Evolutionary conservation across 208 protist genomes (phyloP).

Genomic region (Novymonas esmeraldas): DNA sequence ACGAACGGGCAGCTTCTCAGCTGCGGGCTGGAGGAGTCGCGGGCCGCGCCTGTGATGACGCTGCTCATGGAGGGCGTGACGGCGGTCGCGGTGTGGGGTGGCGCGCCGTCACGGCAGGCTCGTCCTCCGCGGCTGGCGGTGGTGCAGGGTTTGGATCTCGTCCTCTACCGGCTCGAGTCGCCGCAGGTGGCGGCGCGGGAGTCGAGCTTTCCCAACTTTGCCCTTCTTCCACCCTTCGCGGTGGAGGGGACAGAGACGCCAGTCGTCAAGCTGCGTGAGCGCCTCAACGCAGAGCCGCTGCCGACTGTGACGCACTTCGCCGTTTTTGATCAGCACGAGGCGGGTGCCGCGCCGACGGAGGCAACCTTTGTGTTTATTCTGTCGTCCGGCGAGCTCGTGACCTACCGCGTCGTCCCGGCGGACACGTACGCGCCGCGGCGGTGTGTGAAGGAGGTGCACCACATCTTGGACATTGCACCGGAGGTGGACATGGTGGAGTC

Average conservation of each 20-base stretch:
- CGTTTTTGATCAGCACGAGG: conserved; percentile 47
- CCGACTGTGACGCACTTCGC: conserved; percentile 60
- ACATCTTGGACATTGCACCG: conserved; percentile 75
- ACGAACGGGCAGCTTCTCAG: conserved; percentile 27
- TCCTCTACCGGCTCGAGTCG: conserved; percentile 33
- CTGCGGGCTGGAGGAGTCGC: conserved; percentile 12
- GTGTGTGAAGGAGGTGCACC: conserved; percentile 72
- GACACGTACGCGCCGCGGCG: conserved; percentile 54
- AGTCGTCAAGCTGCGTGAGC: conserved; percentile 32
- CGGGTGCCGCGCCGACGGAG: conserved; percentile 20
- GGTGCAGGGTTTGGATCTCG: conserved; percentile 41
- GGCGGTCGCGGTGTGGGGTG: conserved; percentile 42
- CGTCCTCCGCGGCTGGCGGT: conserved; percentile 33
- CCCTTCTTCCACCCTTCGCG: conserved; percentile 46
- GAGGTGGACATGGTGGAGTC: conserved; percentile 78
- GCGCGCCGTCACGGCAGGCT: not conserved
- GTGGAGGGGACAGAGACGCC: conserved; percentile 38
- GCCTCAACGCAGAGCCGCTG: conserved; percentile 43
- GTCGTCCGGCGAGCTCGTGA: conserved; percentile 74
- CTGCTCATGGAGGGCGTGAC: conserved; percentile 42
- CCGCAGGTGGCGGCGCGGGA: not conserved
- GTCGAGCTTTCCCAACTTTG: conserved; percentile 54
- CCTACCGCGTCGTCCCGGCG: conserved; percentile 51
- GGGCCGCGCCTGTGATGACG: conserved; percentile 4
- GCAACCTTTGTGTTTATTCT: conserved; percentile 60